Percentiles rank a stretch among this genome's conserved stretches.
Evolutionary conservation across 441 rosid genomes (phyloP).

Genomic region (Adansonia rubrostipa): DNA sequence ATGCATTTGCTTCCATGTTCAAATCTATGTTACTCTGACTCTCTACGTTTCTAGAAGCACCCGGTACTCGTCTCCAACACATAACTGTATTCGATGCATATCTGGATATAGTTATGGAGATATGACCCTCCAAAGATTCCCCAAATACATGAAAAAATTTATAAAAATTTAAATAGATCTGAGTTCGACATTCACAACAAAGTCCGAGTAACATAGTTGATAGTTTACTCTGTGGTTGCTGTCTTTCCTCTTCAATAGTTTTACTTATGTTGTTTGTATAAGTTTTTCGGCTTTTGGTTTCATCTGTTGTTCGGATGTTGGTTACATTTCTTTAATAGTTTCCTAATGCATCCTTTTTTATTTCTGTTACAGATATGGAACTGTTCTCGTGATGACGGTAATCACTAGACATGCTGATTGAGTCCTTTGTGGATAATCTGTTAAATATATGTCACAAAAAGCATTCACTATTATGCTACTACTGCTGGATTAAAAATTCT

Average conservation of each 20-base stretch:
- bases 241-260: not conserved
- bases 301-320: not conserved
- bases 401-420: conserved; percentile 22
- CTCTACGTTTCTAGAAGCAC: not conserved
- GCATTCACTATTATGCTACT: not conserved
- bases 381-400: conserved; percentile 91
- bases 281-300: no score
- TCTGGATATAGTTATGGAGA: no score
- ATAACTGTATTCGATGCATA: no score
- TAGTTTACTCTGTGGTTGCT: not conserved
- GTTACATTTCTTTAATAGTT: not conserved
- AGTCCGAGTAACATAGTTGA: not conserved
- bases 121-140: no score
- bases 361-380: conserved; percentile 84
- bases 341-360: conserved; percentile 29
- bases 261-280: not conserved
- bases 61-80: no score
- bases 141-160: no score
- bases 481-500: not conserved
- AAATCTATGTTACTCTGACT: not conserved
- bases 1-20: not conserved
- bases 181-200: no score
- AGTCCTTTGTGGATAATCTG: not conserved
- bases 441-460: conserved; percentile 3
- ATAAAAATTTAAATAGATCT: no score